phyloP scores from a whole-genome alignment of 1,139 yeast genomes.

The Dujonia santamariae region DNA sequence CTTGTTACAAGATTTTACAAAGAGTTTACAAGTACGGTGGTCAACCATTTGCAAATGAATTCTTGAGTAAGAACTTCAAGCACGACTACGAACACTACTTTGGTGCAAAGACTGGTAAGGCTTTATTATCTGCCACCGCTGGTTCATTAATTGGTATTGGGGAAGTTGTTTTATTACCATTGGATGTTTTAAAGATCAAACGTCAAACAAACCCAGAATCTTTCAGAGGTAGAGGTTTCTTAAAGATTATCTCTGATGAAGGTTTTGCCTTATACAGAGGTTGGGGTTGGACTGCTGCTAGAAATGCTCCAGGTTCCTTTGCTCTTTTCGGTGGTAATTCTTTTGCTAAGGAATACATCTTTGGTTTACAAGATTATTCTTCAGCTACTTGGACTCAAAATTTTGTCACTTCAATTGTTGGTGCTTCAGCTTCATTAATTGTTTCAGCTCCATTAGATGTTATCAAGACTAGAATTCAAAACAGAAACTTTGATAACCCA shows the following conservation, averaged over 20 bases:
- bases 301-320: constrained; percentile 98
- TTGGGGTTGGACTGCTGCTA: constrained; percentile 99
- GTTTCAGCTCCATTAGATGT: constrained; percentile 98
- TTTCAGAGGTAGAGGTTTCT: constrained; percentile 94
- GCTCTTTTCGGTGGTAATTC: constrained; percentile 98
- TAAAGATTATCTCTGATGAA: constrained; percentile 82
- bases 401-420: constrained; percentile 92
- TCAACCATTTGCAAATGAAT: constrained; percentile 97
- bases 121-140: constrained; percentile 93
- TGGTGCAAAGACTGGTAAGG: constrained; percentile 96
- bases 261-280: constrained; percentile 95
- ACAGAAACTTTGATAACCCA: constrained; percentile 92
- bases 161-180: constrained; percentile 91
- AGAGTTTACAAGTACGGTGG: constrained; percentile 99
- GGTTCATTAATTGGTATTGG: constrained; percentile 98
- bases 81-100: constrained; percentile 68
- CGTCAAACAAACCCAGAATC: constrained; percentile 99
- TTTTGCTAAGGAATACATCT: constrained; percentile 93
- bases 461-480: constrained; percentile 97
- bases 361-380: constrained; percentile 81
- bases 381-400: constrained; percentile 94
- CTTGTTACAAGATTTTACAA: constrained; percentile 92
- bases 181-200: constrained; percentile 94
- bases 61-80: constrained; percentile 72
- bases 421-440: constrained; percentile 95